These are phyloP conservation scores for Circinella umbellata DNA, from an alignment of 371 early-diverging fungal species.

Conservation along the genomic window DNA sequence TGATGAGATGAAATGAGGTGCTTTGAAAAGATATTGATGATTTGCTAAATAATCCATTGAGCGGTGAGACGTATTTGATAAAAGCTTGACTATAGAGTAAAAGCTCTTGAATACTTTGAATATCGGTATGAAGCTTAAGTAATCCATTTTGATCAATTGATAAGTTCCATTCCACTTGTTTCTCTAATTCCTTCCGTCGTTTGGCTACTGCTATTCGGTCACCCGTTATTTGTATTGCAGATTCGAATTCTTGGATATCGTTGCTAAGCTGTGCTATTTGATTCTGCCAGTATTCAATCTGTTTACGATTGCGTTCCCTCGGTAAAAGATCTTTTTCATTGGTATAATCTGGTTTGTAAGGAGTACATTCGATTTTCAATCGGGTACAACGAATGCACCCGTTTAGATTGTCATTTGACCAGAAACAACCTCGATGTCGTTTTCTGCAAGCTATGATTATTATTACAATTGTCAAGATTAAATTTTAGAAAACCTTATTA, in stretches of 20 bases:
- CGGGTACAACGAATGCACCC: constrained; percentile 1
- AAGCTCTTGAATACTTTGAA: constrained; percentile 18
- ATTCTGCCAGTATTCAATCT: constrained; percentile 4
- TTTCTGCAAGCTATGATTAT: constrained; percentile 7
- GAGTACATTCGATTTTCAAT: constrained; percentile 5
- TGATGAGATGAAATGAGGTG: constrained; percentile 1
- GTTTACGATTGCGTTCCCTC: background rate
- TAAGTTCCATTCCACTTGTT: constrained; percentile 16
- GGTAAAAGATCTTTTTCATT: constrained; percentile 3
- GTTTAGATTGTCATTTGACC: background rate
- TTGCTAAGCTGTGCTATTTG: background rate
- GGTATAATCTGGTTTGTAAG: background rate
- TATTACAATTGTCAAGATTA: background rate
- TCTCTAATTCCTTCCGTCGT: background rate
- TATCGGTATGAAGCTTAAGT: constrained; percentile 13
- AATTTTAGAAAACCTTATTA: background rate
- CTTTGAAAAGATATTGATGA: constrained; percentile 6
- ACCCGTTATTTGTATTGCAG: background rate
- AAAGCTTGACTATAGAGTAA: constrained; percentile 13
- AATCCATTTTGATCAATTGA: constrained; percentile 15
- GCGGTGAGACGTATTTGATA: constrained; percentile 13
- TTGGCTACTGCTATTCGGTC: background rate
- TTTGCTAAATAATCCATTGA: constrained; percentile 10
- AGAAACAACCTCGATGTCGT: constrained; percentile 8
- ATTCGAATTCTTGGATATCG: constrained; percentile 3